Base-by-base conservation (phyloP, 345 rosid genomes). In the Eutrema heterophyllum region DNA sequence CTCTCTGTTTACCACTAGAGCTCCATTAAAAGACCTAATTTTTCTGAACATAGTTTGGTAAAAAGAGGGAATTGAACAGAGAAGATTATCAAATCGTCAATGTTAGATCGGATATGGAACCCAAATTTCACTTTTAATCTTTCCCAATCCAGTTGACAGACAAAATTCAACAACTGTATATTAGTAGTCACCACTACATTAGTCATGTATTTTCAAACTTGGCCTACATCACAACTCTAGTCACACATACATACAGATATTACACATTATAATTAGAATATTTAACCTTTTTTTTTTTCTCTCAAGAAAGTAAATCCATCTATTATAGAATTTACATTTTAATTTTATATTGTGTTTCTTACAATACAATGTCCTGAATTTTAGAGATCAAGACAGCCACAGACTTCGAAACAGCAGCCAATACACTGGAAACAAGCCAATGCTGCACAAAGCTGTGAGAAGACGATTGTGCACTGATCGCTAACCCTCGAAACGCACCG, bases 351-450 rank as follows among this genome's bases (percentile, higher is more conserved):
- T 39, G 6, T 50, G 5, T 4, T 29, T 36, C 13, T 49, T 53
- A 32, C 49, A 54, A 0, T 64, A 48, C 61, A 78, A 0, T 56
- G 53, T 27, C 48, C 24, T 67, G 48, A 18, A 3, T 27, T 14
- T 51, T 60, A 77, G 45, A 71, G 77, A 11, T 71, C 76, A 49
- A 75, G 58, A 70, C 85, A 83, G 0, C 79, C 92, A 51, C 90
- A 90, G 9, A 93, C 78, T 26, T 84, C 86, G 21, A 85, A 86
- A 66, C 98, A 91, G 77, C 97, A 93, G 78, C 80, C 82, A 30
- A 91, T 0, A 77, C 96, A 91, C 81, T 85, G 85, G 8, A 86
- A 81, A 63, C 92, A 91, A 64, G 96, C 88, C 32, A 91, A 85
- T 11, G 88, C 94, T 11, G 89, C 67, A 66, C 90, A 91, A 8